phyloP scores from a whole-genome alignment of 805 yeast genomes.

The Ogataea methanolica region DNA sequence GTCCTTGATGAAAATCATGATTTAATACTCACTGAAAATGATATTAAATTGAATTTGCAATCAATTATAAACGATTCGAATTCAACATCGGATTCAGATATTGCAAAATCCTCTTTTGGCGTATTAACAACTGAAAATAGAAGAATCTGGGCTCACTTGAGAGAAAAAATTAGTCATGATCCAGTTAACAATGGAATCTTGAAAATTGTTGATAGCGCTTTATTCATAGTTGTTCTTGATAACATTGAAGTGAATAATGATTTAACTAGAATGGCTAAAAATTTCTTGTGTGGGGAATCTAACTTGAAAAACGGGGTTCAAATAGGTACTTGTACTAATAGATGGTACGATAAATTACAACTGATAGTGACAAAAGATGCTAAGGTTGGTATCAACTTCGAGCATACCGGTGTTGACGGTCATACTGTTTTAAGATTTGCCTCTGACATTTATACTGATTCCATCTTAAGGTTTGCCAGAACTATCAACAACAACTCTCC shows the following conservation, averaged over 20 bases:
- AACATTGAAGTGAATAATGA: constrained; percentile 62
- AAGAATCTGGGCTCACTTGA: constrained; percentile 76
- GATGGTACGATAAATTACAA: constrained; percentile 91
- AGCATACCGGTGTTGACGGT: constrained; percentile 94
- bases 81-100: constrained; percentile 46
- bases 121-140: constrained; percentile 88
- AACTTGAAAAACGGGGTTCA: constrained; percentile 80
- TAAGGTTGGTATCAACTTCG: constrained; percentile 90
- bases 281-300: constrained; percentile 84
- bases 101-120: constrained; percentile 78
- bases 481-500: constrained; percentile 75
- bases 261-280: constrained; percentile 64
- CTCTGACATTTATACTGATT: constrained; percentile 86
- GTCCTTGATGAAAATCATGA: constrained; percentile 73
- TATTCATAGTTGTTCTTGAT: constrained; percentile 80
- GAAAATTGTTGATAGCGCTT: constrained; percentile 71
- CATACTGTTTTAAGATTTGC: constrained; percentile 88
- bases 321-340: constrained; percentile 87
- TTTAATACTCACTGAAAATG: constrained; percentile 68
- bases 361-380: constrained; percentile 84
- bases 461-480: constrained; percentile 80
- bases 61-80: constrained; percentile 73
- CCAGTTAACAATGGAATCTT: constrained; percentile 64
- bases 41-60: constrained; percentile 68
- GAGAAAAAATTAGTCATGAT: constrained; percentile 46